Base-by-base conservation (phyloP, 2,329 filamentous ascomycete species). In the Aspergillus sclerotialis region DNA sequence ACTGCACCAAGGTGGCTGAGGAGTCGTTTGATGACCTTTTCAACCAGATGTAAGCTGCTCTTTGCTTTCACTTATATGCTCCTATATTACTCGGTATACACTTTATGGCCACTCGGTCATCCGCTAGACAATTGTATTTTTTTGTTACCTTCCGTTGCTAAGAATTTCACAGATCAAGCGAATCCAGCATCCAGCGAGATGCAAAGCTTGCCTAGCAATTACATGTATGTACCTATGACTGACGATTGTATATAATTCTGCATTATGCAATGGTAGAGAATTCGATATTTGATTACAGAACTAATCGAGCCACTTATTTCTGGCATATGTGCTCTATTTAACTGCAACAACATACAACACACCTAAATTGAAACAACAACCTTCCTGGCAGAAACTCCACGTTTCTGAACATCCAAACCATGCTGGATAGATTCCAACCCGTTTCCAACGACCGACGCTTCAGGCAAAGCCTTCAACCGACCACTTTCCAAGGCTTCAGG, bases 1-100 rank as follows among this genome's bases (percentile, higher is more conserved):
- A 82, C 56, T 78, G 76, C 49, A 67, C 23, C 21, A 33, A 27
- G 31, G 31, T 33, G 23, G 24, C 31, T 7, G 13, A 33, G 21
- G 31, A 33, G 15, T 26, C 23, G 14, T 33, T 33, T 33, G 31
- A 33, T 5, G 24, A 18, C 14, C n/a, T 26, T 7, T 33, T 18
- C 16, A 33, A 17, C 13, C 11, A 8, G 23, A 10, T 33, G 31
- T 33, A 33, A 26, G 31, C 24, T 33, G 10, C 7, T 24, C 10
- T 23, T 23, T 23, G 6, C 19, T 23, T 23, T 23, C 19, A 23
- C 10, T n/a, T n/a, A n/a, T n/a, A n/a, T n/a, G n/a, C n/a, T n/a
- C n/a, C n/a, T n/a, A n/a, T n/a, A n/a, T n/a, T n/a, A n/a, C n/a
- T n/a, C n/a, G n/a, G n/a, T n/a, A n/a, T n/a, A n/a, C n/a, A n/a